Conservation (phyloP, 371 early-diverging fungal species). For the Choanephora cucurbitarum region DNA sequence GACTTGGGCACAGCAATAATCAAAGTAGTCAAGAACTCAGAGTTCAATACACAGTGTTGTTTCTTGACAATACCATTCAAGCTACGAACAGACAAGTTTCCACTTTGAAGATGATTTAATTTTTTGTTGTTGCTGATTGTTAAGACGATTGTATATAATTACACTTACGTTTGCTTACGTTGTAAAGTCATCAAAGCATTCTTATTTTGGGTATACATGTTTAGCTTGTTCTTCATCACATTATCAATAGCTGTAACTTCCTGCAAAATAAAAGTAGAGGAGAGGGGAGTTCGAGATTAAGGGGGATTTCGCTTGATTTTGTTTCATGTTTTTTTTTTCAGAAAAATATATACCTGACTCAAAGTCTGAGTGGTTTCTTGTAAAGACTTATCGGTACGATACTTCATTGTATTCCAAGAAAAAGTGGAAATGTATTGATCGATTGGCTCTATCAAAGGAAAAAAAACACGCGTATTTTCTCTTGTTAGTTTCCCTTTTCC, state of each 20-base stretch:
- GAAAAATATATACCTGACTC: conserved; percentile 37
- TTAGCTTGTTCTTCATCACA: conserved; percentile 85
- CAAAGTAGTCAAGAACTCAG: conserved; percentile 90
- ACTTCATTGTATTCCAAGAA: conserved; percentile 96
- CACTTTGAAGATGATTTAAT: conserved; percentile 49
- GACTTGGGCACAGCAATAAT: conserved; percentile 94
- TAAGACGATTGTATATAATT: neutral
- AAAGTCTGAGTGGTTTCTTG: conserved; percentile 82
- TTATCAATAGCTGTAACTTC: conserved; percentile 86
- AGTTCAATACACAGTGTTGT: conserved; percentile 88
- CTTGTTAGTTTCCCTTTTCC: conserved; percentile 1
- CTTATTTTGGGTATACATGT: conserved; percentile 82
- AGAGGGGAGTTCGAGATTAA: neutral
- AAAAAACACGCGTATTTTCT: conserved; percentile 3
- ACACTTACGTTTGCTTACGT: conserved; percentile 75
- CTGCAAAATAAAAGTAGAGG: conserved; percentile 36
- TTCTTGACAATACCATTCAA: conserved; percentile 88
- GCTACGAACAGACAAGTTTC: conserved; percentile 87
- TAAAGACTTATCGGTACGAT: conserved; percentile 89
- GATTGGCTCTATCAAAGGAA: conserved; percentile 61
- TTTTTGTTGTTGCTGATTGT: neutral
- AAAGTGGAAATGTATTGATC: conserved; percentile 85
- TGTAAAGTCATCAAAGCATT: conserved; percentile 77
- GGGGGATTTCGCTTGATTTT: conserved; percentile 3
- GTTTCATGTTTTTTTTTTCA: conserved; percentile 9